Percentiles rank a stretch among this genome's conserved stretches.
Evolutionary conservation across 169 alveolate species (phyloP).

Genomic region (Eimeria zaria): DNA sequence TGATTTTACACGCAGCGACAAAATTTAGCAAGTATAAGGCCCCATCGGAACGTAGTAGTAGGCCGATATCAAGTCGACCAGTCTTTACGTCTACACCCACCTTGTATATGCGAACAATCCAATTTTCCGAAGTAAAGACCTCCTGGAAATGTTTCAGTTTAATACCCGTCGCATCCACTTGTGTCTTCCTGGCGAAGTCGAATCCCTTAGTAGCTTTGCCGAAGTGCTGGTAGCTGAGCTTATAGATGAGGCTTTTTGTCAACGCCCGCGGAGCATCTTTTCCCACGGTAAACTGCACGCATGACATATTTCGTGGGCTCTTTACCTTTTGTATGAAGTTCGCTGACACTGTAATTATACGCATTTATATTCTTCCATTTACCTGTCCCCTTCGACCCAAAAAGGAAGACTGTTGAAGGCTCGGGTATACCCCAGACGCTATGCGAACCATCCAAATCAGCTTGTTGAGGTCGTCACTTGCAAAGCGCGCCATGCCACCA

Average conservation of each 20-base stretch:
- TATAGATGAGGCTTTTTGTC: conserved; percentile 97
- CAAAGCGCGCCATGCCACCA: conserved; percentile 98
- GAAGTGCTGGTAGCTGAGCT: conserved; percentile 96
- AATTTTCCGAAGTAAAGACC: conserved; percentile 98
- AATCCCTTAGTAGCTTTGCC: conserved; percentile 95
- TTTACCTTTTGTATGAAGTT: neutral
- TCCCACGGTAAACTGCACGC: conserved; percentile 94
- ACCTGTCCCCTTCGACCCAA: conserved; percentile 86
- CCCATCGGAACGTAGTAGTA: neutral
- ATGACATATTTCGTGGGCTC: conserved; percentile 39
- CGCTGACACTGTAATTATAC: neutral
- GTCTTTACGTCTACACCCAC: conserved; percentile 79
- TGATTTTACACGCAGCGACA: conserved; percentile 54
- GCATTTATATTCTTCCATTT: neutral
- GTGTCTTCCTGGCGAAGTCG: conserved; percentile 95
- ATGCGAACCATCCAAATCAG: conserved; percentile 99
- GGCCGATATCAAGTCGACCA: neutral
- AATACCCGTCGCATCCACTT: conserved; percentile 88
- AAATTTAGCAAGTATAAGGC: neutral
- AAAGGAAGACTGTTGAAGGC: conserved; percentile 87
- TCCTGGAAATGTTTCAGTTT: conserved; percentile 96
- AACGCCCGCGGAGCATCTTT: conserved; percentile 95
- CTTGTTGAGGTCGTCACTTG: conserved; percentile 99
- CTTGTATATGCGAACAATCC: conserved; percentile 98
- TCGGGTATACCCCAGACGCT: conserved; percentile 97